Percentiles rank a stretch among this genome's conserved stretches.
Evolutionary conservation across 257 asterid genomes (phyloP).

Genomic region (Verbascum thapsus): DNA sequence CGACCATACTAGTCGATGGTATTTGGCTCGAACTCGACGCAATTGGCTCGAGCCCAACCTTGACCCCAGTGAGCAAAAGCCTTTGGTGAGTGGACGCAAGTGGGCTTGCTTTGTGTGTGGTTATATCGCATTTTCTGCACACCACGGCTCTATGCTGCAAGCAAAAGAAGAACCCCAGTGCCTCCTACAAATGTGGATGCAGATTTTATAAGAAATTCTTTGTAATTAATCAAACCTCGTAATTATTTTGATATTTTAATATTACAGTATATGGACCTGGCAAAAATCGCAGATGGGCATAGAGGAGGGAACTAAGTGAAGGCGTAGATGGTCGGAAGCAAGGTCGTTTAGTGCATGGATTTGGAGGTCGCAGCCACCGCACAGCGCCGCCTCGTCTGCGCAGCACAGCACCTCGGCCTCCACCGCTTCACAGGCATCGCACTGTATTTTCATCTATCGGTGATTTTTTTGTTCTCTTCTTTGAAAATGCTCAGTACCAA

Average conservation of each 20-base stretch:
- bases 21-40: neutral
- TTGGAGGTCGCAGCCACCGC: too few relatives aligned
- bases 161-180: conserved; percentile 31
- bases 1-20: neutral
- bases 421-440: too few relatives aligned
- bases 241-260: too few relatives aligned
- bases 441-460: too few relatives aligned
- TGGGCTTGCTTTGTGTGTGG: conserved; percentile 20
- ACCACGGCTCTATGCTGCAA: conserved; percentile 33
- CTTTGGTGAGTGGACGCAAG: conserved; percentile 14
- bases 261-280: conserved; percentile 9
- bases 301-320: conserved; percentile 28
- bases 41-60: conserved; percentile 27
- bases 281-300: conserved; percentile 31
- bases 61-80: conserved; percentile 30
- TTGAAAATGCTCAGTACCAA: too few relatives aligned
- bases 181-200: conserved; percentile 19
- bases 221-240: too few relatives aligned
- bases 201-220: too few relatives aligned
- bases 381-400: too few relatives aligned
- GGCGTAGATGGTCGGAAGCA: conserved; percentile 36
- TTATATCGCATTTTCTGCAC: conserved; percentile 36
- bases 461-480: too few relatives aligned
- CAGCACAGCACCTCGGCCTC: too few relatives aligned
- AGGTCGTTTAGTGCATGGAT: conserved; percentile 42